Evolutionary conservation across 805 yeast genomes (phyloP), one percentile per base, ranked within the genome.

Genomic region (Candida verbasci): DNA sequence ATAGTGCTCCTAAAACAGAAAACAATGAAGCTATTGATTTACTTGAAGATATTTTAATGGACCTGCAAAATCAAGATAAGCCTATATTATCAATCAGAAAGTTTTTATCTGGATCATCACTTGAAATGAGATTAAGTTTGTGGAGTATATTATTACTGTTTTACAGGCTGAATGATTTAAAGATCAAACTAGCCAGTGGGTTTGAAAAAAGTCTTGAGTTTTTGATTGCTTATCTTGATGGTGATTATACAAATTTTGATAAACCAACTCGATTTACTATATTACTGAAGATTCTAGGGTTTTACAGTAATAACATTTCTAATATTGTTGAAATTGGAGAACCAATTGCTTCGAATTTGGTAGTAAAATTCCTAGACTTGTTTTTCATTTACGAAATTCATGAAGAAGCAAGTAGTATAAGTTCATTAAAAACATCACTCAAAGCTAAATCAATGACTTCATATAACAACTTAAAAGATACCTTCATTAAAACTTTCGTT

Each of bases 81-180:
- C 60, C 68, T 0, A 46, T 65, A 6, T 18, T 35, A 6, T 78
- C 88, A 6, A 79, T 87, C 55, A 64, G 70, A 16, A 56, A 63
- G 9, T 86, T 91, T 50, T 63, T 93, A 11, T 58, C 65, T 3
- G 65, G 63, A 9, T 78, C 94, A 0, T 76, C 93, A 0, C 62
- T 82, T 16, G 81, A 76, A 16, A 70, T 87, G 52, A 76, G 75
- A 38, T 60, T 88, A 25, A 80, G 80, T 37, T 58, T 93, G 2
- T 89, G 97, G 95, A 76, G 75, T 22, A 69, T 82, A 17, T 61
- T 89, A 12, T 68, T 86, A 32, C 76, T 72, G 43, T 71, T 72
- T 38, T 85, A 82, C 47, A 52, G 49, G 16, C 52, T 48, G 7
- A 48, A 45, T 11, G 34, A 43, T 6, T 43, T 52, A 16, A 28